These are phyloP conservation scores for Ceratobasidium papillatum DNA, from an alignment of 1,284 basidiomycete species.

Conservation along the genomic window DNA sequence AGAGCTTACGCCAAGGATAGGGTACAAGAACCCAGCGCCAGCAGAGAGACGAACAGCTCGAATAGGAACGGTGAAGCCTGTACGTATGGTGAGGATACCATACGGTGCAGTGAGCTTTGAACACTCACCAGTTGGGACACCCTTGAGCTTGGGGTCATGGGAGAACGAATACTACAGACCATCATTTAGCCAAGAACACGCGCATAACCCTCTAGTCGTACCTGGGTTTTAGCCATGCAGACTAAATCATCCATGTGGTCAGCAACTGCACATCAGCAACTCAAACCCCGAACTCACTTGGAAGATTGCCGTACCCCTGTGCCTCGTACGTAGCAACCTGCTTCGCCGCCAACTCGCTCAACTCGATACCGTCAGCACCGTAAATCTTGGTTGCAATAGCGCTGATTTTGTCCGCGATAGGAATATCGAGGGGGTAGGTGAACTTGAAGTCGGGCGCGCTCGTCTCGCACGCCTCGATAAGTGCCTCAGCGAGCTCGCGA, in stretches of 20 bases:
- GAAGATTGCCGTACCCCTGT: conserved; percentile 84
- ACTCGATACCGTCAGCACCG: conserved; percentile 86
- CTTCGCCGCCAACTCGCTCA: conserved; percentile 82
- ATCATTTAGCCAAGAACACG: neutral
- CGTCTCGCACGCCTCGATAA: conserved; percentile 81
- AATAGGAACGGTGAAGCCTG: conserved; percentile 93
- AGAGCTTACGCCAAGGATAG: conserved; percentile 70
- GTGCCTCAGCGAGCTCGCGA: conserved; percentile 84
- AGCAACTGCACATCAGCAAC: conserved; percentile 47
- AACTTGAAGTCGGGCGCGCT: conserved; percentile 86
- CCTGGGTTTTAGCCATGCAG: conserved; percentile 94
- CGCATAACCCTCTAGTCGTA: neutral
- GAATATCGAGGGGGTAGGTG: conserved; percentile 85
- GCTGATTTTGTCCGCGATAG: conserved; percentile 88
- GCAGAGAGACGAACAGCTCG: conserved; percentile 88
- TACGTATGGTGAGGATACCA: neutral
- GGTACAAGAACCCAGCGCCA: conserved; percentile 96
- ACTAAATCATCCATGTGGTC: conserved; percentile 58
- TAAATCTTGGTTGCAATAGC: conserved; percentile 91
- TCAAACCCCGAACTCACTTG: conserved; percentile 65
- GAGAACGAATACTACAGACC: conserved; percentile 86
- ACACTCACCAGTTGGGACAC: conserved; percentile 74
- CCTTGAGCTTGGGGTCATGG: conserved; percentile 91
- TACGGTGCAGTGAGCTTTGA: conserved; percentile 3
- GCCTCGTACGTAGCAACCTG: conserved; percentile 93